Conservation (phyloP, 108 stramenopile species). For the Chaetoceros tenuissimus region DNA sequence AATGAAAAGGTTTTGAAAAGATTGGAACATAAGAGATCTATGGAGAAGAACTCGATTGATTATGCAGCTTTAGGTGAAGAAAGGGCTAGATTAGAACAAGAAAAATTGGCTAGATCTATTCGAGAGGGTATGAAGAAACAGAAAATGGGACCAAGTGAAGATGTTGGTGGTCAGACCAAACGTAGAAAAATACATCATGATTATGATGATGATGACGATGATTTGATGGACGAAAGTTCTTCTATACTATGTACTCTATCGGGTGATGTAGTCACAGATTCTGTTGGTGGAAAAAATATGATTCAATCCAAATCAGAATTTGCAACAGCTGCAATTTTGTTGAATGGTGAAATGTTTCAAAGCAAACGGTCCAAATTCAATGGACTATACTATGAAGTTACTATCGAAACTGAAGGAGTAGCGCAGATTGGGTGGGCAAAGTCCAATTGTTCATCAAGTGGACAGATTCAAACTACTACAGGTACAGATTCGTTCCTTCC, state of each 20-base stretch:
- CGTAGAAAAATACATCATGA: no score
- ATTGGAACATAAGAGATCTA: constrained; percentile 45
- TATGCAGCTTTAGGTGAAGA: constrained; percentile 4
- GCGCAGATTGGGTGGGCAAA: constrained; percentile 78
- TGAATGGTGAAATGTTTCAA: constrained; percentile 21
- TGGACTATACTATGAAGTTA: constrained; percentile 60
- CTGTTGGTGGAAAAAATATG: no score
- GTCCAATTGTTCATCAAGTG: constrained; percentile 6
- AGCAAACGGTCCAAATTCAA: constrained; percentile 5
- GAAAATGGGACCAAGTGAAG: constrained; percentile 1
- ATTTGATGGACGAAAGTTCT: background rate
- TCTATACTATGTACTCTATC: constrained; percentile 1
- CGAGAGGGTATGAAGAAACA: constrained; percentile 16
- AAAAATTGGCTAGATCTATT: constrained; percentile 45
- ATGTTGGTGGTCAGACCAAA: constrained; percentile 14
- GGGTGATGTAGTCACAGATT: constrained; percentile 17
- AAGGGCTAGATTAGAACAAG: constrained; percentile 15
- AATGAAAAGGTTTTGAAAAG: constrained; percentile 9
- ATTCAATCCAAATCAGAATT: constrained; percentile 80
- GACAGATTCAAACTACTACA: background rate
- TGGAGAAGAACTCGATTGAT: constrained; percentile 19
- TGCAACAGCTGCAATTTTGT: constrained; percentile 55
- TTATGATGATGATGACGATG: no score
- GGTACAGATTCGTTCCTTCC: constrained; percentile 33
- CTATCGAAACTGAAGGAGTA: constrained; percentile 56